Percentiles rank a stretch among this genome's conserved stretches.
Conservation (phyloP, 108 stramenopile genomes). For the Skeletonema grethae region DNA sequence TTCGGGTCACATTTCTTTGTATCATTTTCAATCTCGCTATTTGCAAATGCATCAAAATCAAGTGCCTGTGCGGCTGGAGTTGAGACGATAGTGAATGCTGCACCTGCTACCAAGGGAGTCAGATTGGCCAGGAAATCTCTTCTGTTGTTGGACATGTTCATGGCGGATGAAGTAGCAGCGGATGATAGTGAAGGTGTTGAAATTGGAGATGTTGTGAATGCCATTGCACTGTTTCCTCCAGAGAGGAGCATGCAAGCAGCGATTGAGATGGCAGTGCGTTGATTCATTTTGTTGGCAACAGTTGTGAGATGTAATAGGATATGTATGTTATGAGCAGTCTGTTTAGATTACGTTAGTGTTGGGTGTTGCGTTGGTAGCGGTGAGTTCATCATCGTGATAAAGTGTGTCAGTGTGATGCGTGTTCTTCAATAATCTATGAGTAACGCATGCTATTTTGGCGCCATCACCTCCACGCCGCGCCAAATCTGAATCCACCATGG, state of each 20-base stretch:
- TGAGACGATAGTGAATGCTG: neutral
- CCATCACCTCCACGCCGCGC: neutral
- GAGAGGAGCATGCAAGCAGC: neutral
- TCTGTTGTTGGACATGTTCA: conserved; percentile 22
- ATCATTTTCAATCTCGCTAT: conserved; percentile 42
- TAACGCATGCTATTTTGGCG: neutral
- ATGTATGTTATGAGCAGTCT: too few species aligned
- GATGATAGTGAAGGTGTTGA: neutral
- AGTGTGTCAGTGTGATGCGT: neutral
- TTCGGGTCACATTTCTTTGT: conserved; percentile 76
- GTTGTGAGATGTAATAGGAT: neutral
- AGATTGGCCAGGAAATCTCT: conserved; percentile 24
- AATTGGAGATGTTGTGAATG: conserved; percentile 1
- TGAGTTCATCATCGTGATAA: too few species aligned
- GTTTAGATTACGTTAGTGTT: too few species aligned
- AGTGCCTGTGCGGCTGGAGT: conserved; percentile 16
- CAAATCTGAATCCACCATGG: too few species aligned
- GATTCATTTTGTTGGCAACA: neutral
- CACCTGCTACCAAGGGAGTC: neutral
- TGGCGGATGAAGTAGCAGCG: neutral
- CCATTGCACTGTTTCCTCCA: neutral
- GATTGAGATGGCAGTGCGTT: neutral
- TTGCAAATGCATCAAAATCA: conserved; percentile 46
- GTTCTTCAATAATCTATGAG: neutral
- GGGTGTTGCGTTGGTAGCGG: too few species aligned